Base-by-base conservation (phyloP, 768 basidiomycete genomes). In the Amyloporia xantha region DNA sequence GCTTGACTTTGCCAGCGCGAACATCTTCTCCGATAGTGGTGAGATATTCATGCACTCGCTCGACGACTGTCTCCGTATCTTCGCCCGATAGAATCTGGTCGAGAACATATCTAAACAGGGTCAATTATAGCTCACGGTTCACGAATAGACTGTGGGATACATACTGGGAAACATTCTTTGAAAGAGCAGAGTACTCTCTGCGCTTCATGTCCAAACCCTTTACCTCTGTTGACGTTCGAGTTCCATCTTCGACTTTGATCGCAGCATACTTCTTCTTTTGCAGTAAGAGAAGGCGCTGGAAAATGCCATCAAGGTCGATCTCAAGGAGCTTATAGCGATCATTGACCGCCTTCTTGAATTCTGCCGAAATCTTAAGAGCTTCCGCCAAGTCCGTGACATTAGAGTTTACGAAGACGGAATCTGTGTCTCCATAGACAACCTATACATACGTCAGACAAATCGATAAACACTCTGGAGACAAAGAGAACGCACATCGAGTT, bases 191-290 rank as follows among this genome's bases (percentile, higher is more conserved):
- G 65, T 91, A 99, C 64, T 99, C 96, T 74, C 96, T 75, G 39
- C 96, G 82, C 67, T 98, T 98, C 96, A 99, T 98, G 68, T 99
- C 96, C 20, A 99, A 71, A 66, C 96, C 96, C 61, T 99, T 99
- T 65, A 99, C 73, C 61, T 99, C 96, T 1, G 80, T 88, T 12
- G 79, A 81, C 0, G 88, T 86, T 49, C 78, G 76, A 0, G 77
- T 76, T 23, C 82, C 82, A 54, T 92, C 90, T 58, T 93, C 91
- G 36, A 97, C 82, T 69, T 96, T 97, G 64, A 97, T 74, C 0
- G 96, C 96, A 0, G 96, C 96, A 57, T 99, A 99, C 68, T 99
- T 98, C 75, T 99, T 99, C 78, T 99, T 99, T 62, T 98, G 95
- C 47, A 99, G 69, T 10, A 99, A 77, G 1, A 99, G 68, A 36